Base-by-base conservation (phyloP, 352 stramenopile genomes). In the Pythium brassicae region DNA sequence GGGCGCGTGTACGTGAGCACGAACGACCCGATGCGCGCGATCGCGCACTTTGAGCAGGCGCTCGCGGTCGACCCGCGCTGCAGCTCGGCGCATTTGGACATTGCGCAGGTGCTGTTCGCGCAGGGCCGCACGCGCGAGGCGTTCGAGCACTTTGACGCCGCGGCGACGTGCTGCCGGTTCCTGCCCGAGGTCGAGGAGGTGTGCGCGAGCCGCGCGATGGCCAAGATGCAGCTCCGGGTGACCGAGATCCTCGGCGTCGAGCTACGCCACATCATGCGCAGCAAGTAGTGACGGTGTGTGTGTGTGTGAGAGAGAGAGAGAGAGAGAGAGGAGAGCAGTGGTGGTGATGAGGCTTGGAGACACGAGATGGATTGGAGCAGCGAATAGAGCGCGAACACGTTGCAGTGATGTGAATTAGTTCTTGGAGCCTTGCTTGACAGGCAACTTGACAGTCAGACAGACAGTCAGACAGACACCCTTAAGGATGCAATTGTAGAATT, bases 221-320 rank as follows among this genome's bases (percentile, higher is more conserved):
- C 84, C n/a, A 81, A 75, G 52, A 92, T 92, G 82, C 84, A 94
- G 69, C 74, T 92, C 35, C 75, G 85, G 55, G 84, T 89, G 35
- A 92, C 80, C 29, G 81, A 90, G 49, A 92, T 94, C 44, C 72
- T 94, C 20, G 84, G 82, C 46, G 84, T 94, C 43, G 82, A 94
- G 56, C 65, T 94, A 53, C 78, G 82, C 53, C 84, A 94, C 68
- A 89, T 92, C 66, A 89, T 92, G 82, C 77, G 79, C 39, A 74
- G 72, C 62, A 89, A 90, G 66, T 90, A 76, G 55, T 43, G n/a
- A n/a, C n/a, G n/a, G n/a, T n/a, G n/a, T n/a, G n/a, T n/a, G n/a
- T n/a, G n/a, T n/a, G n/a, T n/a, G n/a, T n/a, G 32, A 37, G 32
- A 35, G 26, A 15, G 15, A 46, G 29, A 11, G 26, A 15, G 47